A percentile compares a stretch with the other conserved stretches of the same genome.
Conservation (phyloP, 2,329 filamentous ascomycete genomes). For the Gaeumannomyces sp. region DNA sequence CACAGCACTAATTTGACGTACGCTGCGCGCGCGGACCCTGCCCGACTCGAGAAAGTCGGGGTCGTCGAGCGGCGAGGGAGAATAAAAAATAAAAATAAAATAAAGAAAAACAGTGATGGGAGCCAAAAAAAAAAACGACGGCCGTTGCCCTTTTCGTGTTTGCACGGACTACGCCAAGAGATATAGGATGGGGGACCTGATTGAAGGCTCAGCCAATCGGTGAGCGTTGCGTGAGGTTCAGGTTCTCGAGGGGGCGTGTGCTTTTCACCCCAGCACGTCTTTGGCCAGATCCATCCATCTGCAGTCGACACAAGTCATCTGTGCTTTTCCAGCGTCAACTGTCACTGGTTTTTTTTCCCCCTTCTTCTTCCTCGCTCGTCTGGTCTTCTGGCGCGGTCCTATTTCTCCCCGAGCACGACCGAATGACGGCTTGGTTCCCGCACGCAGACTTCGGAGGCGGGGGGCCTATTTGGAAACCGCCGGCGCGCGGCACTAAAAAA, state of each 20-base stretch:
- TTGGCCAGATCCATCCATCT: background rate
- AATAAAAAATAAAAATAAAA: background rate
- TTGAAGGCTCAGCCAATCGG: background rate
- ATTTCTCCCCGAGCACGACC: no score
- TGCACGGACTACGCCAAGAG: background rate
- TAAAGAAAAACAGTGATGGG: background rate
- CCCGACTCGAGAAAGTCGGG: background rate
- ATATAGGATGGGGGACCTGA: background rate
- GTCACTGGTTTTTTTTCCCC: background rate
- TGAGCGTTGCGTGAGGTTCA: background rate
- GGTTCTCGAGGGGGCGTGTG: background rate
- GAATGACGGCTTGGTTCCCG: no score
- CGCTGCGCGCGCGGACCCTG: background rate
- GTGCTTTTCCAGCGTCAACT: no score
- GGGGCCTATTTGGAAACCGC: no score
- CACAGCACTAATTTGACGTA: background rate
- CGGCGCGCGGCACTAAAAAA: no score
- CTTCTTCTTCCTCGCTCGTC: background rate
- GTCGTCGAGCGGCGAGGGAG: background rate
- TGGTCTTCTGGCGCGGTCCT: background rate
- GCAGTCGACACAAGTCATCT: no score
- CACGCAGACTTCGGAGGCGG: no score
- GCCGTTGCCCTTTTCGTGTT: background rate
- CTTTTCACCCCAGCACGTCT: background rate
- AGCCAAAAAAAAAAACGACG: background rate